Evolutionary conservation across 495 filamentous ascomycete genomes (phyloP).

Genomic region (Lophiotrema nucula): DNA sequence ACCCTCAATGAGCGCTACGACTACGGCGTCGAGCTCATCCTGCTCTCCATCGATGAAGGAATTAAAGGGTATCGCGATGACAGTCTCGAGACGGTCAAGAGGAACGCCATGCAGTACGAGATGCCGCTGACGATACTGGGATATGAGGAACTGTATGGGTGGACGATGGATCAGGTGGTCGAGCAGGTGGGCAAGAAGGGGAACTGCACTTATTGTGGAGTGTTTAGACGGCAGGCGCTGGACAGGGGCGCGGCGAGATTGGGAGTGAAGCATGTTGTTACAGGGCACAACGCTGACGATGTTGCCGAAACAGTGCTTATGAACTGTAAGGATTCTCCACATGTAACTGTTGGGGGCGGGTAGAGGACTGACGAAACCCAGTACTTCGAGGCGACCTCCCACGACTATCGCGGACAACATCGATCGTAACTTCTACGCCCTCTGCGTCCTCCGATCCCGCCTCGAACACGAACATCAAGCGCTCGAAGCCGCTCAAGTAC

Average conservation of each 20-base stretch:
- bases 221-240: constrained; percentile 90
- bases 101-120: constrained; percentile 84
- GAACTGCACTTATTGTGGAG: constrained; percentile 98
- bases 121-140: constrained; percentile 90
- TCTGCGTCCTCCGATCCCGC: constrained; percentile 60
- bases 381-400: constrained; percentile 85
- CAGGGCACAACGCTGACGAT: constrained; percentile 96
- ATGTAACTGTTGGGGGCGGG: no score
- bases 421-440: constrained; percentile 69
- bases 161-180: constrained; percentile 99
- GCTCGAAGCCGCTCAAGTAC: constrained; percentile 95
- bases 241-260: constrained; percentile 87
- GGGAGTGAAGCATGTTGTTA: constrained; percentile 91
- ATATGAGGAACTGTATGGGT: constrained; percentile 93
- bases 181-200: constrained; percentile 95
- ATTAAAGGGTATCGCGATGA: constrained; percentile 97
- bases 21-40: constrained; percentile 81
- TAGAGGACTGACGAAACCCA: no score
- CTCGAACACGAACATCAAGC: constrained; percentile 59
- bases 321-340: constrained; percentile 55
- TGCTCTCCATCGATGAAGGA: constrained; percentile 93
- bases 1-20: constrained; percentile 86
- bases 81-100: constrained; percentile 90
- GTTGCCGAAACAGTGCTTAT: constrained; percentile 98
- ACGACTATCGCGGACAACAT: constrained; percentile 83